Evolutionary conservation across 441 rosid genomes (phyloP), one percentile per base, ranked within the genome.

Genomic region (Jatropha multifida): DNA sequence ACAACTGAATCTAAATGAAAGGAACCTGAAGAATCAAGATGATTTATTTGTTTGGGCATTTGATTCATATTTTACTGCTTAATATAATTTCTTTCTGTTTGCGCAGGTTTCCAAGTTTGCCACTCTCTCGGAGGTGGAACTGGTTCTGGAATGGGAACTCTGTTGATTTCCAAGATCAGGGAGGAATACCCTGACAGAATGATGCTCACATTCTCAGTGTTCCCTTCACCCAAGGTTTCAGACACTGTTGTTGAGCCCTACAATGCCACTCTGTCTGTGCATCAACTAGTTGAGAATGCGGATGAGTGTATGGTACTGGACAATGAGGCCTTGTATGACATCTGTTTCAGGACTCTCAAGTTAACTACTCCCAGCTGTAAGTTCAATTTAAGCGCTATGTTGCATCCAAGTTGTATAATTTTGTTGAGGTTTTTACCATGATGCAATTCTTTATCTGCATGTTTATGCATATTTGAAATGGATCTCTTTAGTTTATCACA

Each of bases 71-170:
- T 23, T 68, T 20, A 3, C 69, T 49, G 6, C 18, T 40, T 48
- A 32, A 68, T 14, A 38, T 69, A 14, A 15, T n/a, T 60, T 20
- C n/a, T 7, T 69, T 68, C 15, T 60, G n/a, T n/a, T 41, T 71
- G 15, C 64, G 37, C 63, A 83, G 86, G 86, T 70, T 83, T 83
- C 55, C 86, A 80, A 76, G 52, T 83, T 20, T 83, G 86, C 74
- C 86, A 83, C 80, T 83, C 86, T 5, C 85, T 82, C 3, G 85
- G 85, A 71, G 85, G 85, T 62, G 85, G 85, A 55, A 82, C 85
- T 15, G 83, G 85, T 72, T 77, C 79, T 27, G 79, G 79, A 49
- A 77, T 77, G 79, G 79, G 79, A 56, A 77, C 79, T 44, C 79
- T 77, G 2, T 9, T 77, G 66, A 77, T 77, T 55, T 77, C 79